Conservation (phyloP, 495 filamentous ascomycete genomes). For the Lasiosphaeris hirsuta region DNA sequence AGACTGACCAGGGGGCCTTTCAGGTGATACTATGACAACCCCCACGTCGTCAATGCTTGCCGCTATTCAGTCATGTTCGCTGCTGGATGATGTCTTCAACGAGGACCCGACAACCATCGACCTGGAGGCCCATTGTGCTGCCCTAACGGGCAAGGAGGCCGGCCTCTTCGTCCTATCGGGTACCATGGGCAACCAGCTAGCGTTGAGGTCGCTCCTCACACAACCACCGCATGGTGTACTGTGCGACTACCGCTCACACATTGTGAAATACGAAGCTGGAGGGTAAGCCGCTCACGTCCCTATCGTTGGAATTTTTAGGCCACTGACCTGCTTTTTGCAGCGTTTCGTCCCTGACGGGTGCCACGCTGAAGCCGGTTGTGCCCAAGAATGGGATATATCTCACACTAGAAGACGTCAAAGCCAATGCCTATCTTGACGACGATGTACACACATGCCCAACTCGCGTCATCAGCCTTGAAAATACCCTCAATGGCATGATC, state of each 20-base stretch:
- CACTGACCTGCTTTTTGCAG: slow-evolving; percentile 24
- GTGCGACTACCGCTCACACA: slow-evolving; percentile 63
- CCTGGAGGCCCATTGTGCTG: slow-evolving; percentile 67
- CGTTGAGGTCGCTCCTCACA: slow-evolving; percentile 61
- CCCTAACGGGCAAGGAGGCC: slow-evolving; percentile 67
- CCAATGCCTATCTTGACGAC: slow-evolving; percentile 46
- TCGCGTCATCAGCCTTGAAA: slow-evolving; percentile 77
- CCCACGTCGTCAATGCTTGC: slow-evolving; percentile 79
- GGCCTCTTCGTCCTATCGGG: slow-evolving; percentile 79
- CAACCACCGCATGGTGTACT: slow-evolving; percentile 71
- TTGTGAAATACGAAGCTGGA: slow-evolving; percentile 70
- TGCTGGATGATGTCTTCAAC: slow-evolving; percentile 79
- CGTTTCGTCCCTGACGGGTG: slow-evolving; percentile 56
- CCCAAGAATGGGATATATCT: slow-evolving; percentile 68
- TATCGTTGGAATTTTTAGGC: background rate
- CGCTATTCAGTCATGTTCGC: slow-evolving; percentile 54
- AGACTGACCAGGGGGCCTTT: background rate
- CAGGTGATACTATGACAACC: slow-evolving; percentile 81
- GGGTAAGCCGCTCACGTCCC: slow-evolving; percentile 37
- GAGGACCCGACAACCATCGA: slow-evolving; percentile 76
- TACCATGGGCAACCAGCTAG: slow-evolving; percentile 87
- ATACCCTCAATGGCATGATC: slow-evolving; percentile 75
- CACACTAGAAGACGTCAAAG: slow-evolving; percentile 69
- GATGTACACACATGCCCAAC: slow-evolving; percentile 66
- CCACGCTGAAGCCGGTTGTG: slow-evolving; percentile 54